A percentile compares a stretch with the other conserved stretches of the same genome.
phyloP scores from a whole-genome alignment of 768 basidiomycete species.

The Boletus tylopilopsis region DNA sequence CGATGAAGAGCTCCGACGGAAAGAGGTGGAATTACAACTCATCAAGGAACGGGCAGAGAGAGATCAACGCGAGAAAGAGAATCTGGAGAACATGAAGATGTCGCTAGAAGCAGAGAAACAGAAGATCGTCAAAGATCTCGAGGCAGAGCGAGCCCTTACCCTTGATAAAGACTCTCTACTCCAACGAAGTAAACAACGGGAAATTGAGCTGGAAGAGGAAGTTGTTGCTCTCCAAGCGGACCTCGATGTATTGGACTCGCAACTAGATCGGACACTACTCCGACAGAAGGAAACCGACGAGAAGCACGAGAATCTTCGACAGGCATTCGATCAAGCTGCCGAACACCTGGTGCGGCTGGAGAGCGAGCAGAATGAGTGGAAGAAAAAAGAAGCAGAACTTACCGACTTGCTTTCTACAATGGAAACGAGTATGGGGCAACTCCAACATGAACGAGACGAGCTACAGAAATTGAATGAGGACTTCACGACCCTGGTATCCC shows the following conservation, averaged over 20 bases:
- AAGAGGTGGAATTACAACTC: constrained; percentile 78
- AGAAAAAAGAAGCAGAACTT: constrained; percentile 59
- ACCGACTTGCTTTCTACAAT: constrained; percentile 52
- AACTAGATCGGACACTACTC: constrained; percentile 75
- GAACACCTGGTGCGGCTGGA: constrained; percentile 84
- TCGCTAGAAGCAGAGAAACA: constrained; percentile 79
- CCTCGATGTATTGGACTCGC: constrained; percentile 79
- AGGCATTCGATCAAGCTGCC: constrained; percentile 79
- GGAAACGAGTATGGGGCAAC: constrained; percentile 53
- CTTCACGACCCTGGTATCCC: constrained; percentile 58
- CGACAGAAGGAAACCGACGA: constrained; percentile 79
- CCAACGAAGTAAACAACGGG: constrained; percentile 80
- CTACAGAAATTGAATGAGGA: constrained; percentile 66
- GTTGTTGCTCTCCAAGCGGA: constrained; percentile 75
- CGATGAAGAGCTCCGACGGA: constrained; percentile 87
- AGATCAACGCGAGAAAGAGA: constrained; percentile 77
- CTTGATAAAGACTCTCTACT: constrained; percentile 82
- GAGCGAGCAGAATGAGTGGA: constrained; percentile 67
- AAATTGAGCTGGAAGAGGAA: constrained; percentile 83
- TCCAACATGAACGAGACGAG: constrained; percentile 57
- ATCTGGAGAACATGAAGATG: constrained; percentile 77
- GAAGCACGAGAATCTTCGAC: constrained; percentile 65
- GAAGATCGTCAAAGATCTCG: constrained; percentile 76
- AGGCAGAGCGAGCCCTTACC: constrained; percentile 73
- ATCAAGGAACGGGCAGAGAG: constrained; percentile 83